These are phyloP conservation scores for Alternaria sp. DNA, from an alignment of 2,329 filamentous ascomycete genomes.

Conservation along the genomic window DNA sequence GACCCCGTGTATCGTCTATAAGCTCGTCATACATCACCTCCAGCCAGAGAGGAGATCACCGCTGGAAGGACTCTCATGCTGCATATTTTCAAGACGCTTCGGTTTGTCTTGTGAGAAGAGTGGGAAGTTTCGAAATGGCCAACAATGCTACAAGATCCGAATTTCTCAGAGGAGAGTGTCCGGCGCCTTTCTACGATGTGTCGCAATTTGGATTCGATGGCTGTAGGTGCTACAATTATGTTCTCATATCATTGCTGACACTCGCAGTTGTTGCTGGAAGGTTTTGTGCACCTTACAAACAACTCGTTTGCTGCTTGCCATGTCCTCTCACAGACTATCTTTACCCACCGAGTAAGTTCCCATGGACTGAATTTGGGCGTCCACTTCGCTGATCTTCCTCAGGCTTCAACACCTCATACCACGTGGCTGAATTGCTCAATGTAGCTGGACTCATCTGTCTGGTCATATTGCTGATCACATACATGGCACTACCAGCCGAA, in stretches of 20 bases:
- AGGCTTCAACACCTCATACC: conserved; percentile 66
- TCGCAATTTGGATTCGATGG: conserved; percentile 69
- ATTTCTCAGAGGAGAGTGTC: conserved; percentile 64
- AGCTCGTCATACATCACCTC: conserved; percentile 6
- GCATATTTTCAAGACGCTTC: conserved; percentile 22
- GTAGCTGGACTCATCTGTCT: conserved; percentile 76
- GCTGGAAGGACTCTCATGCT: conserved; percentile 35
- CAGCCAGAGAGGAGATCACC: conserved; percentile 6
- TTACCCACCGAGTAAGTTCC: conserved; percentile 64
- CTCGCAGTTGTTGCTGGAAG: conserved; percentile 62
- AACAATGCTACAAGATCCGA: conserved; percentile 41
- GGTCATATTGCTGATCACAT: conserved; percentile 80
- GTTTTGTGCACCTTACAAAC: conserved; percentile 62
- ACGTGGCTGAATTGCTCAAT: conserved; percentile 82
- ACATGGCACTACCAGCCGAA: conserved; percentile 80
- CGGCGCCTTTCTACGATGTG: conserved; percentile 73
- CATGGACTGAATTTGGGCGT: conserved; percentile 16
- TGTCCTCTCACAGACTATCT: conserved; percentile 86
- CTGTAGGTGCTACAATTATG: conserved; percentile 63
- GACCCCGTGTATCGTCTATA: conserved; percentile 7
- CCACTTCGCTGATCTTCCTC: conserved; percentile 6
- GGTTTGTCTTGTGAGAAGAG: conserved; percentile 34
- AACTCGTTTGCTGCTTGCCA: conserved; percentile 81
- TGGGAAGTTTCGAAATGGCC: conserved; percentile 7
- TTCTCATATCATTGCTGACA: conserved; percentile 42